phyloP scores from a whole-genome alignment of 2,329 filamentous ascomycete genomes.

The Talaromyces rugulosus region DNA sequence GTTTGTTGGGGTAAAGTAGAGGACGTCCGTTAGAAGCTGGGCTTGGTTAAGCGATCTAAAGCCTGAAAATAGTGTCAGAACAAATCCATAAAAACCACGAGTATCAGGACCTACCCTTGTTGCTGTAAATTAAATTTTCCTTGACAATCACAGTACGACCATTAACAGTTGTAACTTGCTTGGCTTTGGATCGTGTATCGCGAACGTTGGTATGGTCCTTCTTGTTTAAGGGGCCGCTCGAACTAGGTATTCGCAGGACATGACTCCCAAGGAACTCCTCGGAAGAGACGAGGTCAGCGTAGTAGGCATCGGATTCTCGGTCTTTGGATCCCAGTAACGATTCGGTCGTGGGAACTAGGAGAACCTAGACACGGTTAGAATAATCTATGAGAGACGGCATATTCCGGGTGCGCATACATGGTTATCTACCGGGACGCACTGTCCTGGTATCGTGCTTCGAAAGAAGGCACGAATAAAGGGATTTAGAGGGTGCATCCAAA shows the following conservation, averaged over 20 bases:
- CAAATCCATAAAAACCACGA: neutral
- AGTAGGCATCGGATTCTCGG: slow-evolving; percentile 71
- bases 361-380: slow-evolving; percentile 50
- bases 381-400: slow-evolving; percentile 5
- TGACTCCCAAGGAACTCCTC: slow-evolving; percentile 97
- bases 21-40: slow-evolving; percentile 73
- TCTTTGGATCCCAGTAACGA: slow-evolving; percentile 84
- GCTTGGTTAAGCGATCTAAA: slow-evolving; percentile 91
- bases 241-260: slow-evolving; percentile 76
- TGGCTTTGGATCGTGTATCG: slow-evolving; percentile 87
- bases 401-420: slow-evolving; percentile 52
- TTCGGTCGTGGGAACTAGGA: slow-evolving; percentile 91
- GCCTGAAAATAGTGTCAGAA: slow-evolving; percentile 47
- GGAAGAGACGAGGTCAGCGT: slow-evolving; percentile 75
- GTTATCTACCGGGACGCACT: slow-evolving; percentile 88
- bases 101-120: slow-evolving; percentile 69
- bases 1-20: slow-evolving; percentile 85
- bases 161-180: slow-evolving; percentile 89
- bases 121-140: slow-evolving; percentile 87
- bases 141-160: slow-evolving; percentile 91
- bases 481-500: slow-evolving; percentile 96
- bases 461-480: slow-evolving; percentile 98
- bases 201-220: slow-evolving; percentile 64
- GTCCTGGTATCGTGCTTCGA: slow-evolving; percentile 84
- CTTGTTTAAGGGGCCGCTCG: slow-evolving; percentile 42